phyloP scores from a whole-genome alignment of 805 yeast species.

The Maudiozyma serrabonitensis region DNA sequence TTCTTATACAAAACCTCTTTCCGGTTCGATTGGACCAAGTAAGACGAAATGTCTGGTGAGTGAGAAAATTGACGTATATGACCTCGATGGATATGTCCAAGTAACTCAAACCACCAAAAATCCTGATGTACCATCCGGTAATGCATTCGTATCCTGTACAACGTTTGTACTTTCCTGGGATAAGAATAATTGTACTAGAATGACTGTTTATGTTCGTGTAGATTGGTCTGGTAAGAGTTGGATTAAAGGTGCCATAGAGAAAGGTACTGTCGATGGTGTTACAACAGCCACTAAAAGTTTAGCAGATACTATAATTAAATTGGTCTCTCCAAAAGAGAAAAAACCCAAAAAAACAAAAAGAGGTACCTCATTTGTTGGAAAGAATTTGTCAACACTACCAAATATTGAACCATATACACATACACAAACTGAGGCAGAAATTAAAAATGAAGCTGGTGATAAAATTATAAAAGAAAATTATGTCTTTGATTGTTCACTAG shows the following conservation, averaged over 20 bases:
- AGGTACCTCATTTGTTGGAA: neutral
- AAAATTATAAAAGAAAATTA: conserved; percentile 43
- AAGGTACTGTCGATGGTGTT: conserved; percentile 65
- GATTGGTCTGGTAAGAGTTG: conserved; percentile 72
- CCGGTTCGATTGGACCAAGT: conserved; percentile 66
- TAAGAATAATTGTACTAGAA: conserved; percentile 40
- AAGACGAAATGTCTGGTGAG: conserved; percentile 57
- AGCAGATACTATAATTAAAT: conserved; percentile 37
- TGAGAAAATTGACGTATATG: conserved; percentile 46
- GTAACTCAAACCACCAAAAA: conserved; percentile 53
- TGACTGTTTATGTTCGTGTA: conserved; percentile 45
- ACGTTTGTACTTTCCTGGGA: conserved; percentile 55
- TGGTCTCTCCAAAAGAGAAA: conserved; percentile 9
- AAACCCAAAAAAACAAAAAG: conserved; percentile 10
- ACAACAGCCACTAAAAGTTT: conserved; percentile 44
- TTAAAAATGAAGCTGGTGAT: conserved; percentile 40
- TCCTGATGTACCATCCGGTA: conserved; percentile 81
- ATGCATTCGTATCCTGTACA: conserved; percentile 53
- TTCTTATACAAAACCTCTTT: conserved; percentile 52
- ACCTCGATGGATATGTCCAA: conserved; percentile 38
- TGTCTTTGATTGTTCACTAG: conserved; percentile 51
- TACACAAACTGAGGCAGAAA: conserved; percentile 35
- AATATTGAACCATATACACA: conserved; percentile 33
- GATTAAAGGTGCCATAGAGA: conserved; percentile 70
- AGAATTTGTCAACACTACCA: conserved; percentile 21